Conservation (phyloP, 1,139 yeast genomes). For the Yamadazyma aaseri region DNA sequence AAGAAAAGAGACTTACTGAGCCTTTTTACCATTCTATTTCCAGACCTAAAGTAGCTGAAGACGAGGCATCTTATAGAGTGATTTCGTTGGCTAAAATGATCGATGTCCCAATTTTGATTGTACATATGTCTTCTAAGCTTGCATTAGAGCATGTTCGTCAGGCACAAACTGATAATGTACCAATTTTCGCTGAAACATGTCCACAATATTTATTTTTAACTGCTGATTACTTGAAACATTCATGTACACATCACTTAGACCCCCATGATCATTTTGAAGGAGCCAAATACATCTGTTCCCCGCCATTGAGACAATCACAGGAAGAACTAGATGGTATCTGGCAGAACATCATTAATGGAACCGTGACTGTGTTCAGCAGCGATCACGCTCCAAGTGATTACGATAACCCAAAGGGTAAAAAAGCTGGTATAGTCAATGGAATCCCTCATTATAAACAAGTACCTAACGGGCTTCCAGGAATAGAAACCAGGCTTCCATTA, state of each 20-base stretch:
- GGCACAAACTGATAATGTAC: constrained; percentile 39
- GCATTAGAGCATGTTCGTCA: constrained; percentile 39
- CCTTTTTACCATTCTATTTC: constrained; percentile 46
- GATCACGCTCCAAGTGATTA: constrained; percentile 49
- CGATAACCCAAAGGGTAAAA: constrained; percentile 37
- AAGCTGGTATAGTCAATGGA: constrained; percentile 33
- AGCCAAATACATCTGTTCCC: constrained; percentile 49
- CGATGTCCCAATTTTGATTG: constrained; percentile 44
- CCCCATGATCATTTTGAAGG: constrained; percentile 33
- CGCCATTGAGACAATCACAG: constrained; percentile 41
- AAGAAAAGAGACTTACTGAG: constrained; percentile 30
- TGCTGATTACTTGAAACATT: constrained; percentile 28
- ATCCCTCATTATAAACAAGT: constrained; percentile 34
- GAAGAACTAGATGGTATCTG: constrained; percentile 42
- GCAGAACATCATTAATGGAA: constrained; percentile 44
- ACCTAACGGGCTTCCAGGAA: constrained; percentile 47
- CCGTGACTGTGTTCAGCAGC: constrained; percentile 44
- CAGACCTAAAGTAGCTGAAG: constrained; percentile 46
- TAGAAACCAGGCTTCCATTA: constrained; percentile 45
- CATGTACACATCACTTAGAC: constrained; percentile 25
- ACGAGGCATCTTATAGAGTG: constrained; percentile 49
- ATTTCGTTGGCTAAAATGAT: constrained; percentile 39
- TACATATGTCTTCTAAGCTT: constrained; percentile 45
- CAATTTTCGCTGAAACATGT: constrained; percentile 48
- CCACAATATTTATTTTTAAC: constrained; percentile 47